These are phyloP conservation scores for Cynara cardunculus DNA, from an alignment of 129 eudicot genomes.

Conservation along the genomic window DNA sequence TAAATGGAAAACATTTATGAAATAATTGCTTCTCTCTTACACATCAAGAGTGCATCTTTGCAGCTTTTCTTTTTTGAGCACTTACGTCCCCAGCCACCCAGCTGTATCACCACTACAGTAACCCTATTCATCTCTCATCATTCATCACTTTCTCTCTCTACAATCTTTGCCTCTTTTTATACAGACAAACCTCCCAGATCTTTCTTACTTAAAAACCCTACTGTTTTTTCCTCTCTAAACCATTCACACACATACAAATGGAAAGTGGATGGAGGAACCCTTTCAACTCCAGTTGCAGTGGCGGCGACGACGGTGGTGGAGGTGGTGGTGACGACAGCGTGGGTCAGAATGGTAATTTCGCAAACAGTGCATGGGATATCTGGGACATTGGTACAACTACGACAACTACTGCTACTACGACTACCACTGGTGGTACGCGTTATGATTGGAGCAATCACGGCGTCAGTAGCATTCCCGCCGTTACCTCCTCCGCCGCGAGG, in stretches of 20 bases:
- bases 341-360: constrained; percentile 31
- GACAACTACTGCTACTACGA: background rate
- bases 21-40: constrained; percentile 17
- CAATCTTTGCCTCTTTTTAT: constrained; percentile 22
- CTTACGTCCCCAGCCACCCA: constrained; percentile 34
- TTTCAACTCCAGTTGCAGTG: constrained; percentile 13
- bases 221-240: background rate
- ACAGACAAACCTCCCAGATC: constrained; percentile 23
- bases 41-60: constrained; percentile 22
- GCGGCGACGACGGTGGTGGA: background rate
- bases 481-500: background rate
- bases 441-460: constrained; percentile 16
- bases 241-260: constrained; percentile 24
- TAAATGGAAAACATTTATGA: background rate
- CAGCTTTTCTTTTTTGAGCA: constrained; percentile 29
- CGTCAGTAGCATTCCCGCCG: background rate
- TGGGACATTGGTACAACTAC: constrained; percentile 21
- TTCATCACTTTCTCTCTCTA: background rate
- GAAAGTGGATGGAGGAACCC: constrained; percentile 44
- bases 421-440: background rate
- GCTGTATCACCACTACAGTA: background rate
- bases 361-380: constrained; percentile 43
- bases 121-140: background rate
- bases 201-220: background rate
- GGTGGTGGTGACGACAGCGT: constrained; percentile 11